phyloP scores from a whole-genome alignment of 2,329 filamentous ascomycete genomes.

The Phaeoacremonium minimum region DNA sequence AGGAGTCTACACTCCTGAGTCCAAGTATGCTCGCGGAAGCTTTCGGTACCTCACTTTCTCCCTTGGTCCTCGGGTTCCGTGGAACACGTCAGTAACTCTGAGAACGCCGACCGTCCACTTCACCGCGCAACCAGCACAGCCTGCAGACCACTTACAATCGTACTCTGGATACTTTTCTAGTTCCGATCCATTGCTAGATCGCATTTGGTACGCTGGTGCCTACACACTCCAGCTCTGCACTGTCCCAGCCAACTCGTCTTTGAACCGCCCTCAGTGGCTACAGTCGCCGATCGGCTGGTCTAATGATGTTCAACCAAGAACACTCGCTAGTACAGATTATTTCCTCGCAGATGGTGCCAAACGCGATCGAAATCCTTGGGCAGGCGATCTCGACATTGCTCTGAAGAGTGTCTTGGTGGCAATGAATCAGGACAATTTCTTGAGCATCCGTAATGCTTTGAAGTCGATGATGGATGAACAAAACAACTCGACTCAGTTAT shows the following conservation, averaged over 20 bases:
- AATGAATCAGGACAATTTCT: slow-evolving; percentile 18
- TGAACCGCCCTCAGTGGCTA: slow-evolving; percentile 8
- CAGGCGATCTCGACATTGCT: slow-evolving; percentile 45
- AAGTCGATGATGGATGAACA: background rate
- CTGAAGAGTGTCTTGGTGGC: slow-evolving; percentile 38
- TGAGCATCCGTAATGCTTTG: background rate
- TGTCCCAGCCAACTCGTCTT: slow-evolving; percentile 14
- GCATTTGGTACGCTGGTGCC: slow-evolving; percentile 30
- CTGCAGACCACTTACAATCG: slow-evolving; percentile 22
- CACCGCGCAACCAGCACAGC: slow-evolving; percentile 24
- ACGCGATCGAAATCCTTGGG: slow-evolving; percentile 43
- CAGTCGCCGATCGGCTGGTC: background rate
- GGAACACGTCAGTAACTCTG: background rate
- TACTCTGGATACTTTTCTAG: slow-evolving; percentile 19
- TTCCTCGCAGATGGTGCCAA: slow-evolving; percentile 37
- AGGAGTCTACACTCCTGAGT: slow-evolving; percentile 2
- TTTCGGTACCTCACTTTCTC: slow-evolving; percentile 41
- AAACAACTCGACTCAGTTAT: background rate
- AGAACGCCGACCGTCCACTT: slow-evolving; percentile 23
- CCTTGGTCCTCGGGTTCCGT: slow-evolving; percentile 7
- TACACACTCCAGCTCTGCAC: slow-evolving; percentile 21
- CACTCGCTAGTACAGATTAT: slow-evolving; percentile 11
- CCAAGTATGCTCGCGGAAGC: slow-evolving; percentile 31
- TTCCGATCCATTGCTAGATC: slow-evolving; percentile 25
- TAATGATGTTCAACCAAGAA: slow-evolving; percentile 8